A percentile compares a stretch with the other conserved stretches of the same genome.
Evolutionary conservation across 1,284 basidiomycete species (phyloP).

Genomic region (Mycosarcoma maydis): DNA sequence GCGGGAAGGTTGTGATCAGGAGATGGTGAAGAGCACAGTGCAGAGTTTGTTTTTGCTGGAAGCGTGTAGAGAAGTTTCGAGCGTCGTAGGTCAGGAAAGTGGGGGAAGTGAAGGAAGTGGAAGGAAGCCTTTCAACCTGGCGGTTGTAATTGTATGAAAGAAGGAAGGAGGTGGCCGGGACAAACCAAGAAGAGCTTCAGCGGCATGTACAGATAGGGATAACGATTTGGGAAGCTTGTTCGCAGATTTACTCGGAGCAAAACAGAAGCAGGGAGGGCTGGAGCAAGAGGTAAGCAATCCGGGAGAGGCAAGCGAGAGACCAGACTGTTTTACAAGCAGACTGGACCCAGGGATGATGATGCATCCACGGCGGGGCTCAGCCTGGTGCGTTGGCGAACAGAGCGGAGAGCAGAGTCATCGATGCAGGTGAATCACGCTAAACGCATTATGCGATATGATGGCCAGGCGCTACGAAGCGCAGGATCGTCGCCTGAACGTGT

Average conservation of each 20-base stretch:
- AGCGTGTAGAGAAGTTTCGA: background rate
- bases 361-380: background rate
- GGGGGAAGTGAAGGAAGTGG: background rate
- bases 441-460: background rate
- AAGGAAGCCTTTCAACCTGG: background rate
- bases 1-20: background rate
- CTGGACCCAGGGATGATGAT: constrained; percentile 3
- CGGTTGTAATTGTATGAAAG: background rate
- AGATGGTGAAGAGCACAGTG: background rate
- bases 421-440: background rate
- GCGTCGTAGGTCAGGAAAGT: background rate
- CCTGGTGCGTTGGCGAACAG: background rate
- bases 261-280: background rate
- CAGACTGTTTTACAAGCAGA: background rate
- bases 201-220: background rate
- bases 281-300: too few species aligned
- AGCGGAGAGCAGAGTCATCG: background rate
- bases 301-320: background rate
- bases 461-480: constrained; percentile 1
- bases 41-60: too few species aligned
- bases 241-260: background rate
- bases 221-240: background rate
- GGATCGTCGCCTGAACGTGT: too few species aligned
- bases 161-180: too few species aligned
- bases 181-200: background rate